Conservation (phyloP, 2,329 filamentous ascomycete species). For the Cercospora berteroae region DNA sequence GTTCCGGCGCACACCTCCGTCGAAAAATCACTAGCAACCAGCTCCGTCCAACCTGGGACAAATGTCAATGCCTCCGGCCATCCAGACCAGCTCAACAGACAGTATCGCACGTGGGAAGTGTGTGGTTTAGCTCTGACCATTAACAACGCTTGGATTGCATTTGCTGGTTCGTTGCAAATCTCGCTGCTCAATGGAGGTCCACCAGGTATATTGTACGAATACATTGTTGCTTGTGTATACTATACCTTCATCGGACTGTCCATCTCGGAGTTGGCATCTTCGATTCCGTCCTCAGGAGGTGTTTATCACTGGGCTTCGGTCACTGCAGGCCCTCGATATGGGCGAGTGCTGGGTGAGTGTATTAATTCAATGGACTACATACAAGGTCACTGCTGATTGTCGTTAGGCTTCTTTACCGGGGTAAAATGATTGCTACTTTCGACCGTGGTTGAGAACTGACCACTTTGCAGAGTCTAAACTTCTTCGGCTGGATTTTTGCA, state of each 20-base stretch:
- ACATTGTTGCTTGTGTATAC: slow-evolving; percentile 37
- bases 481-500: slow-evolving; percentile 62
- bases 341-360: slow-evolving; percentile 28
- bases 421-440: slow-evolving; percentile 8
- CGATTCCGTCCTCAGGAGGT: slow-evolving; percentile 57
- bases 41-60: slow-evolving; percentile 37
- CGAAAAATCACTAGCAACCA: neutral
- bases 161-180: slow-evolving; percentile 60
- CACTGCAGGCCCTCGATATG: slow-evolving; percentile 36
- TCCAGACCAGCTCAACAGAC: slow-evolving; percentile 60
- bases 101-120: slow-evolving; percentile 60
- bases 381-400: neutral
- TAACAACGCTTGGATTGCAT: slow-evolving; percentile 64
- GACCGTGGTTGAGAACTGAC: neutral
- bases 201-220: slow-evolving; percentile 40
- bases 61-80: slow-evolving; percentile 64
- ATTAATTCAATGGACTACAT: neutral
- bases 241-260: slow-evolving; percentile 43
- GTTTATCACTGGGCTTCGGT: slow-evolving; percentile 39
- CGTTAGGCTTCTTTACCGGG: slow-evolving; percentile 38
- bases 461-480: slow-evolving; percentile 42
- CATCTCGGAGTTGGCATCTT: slow-evolving; percentile 53
- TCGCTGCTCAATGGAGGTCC: slow-evolving; percentile 46
- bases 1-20: neutral
- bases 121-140: slow-evolving; percentile 59